Percentiles rank a stretch among this genome's conserved stretches.
Evolutionary conservation across 1,139 yeast species (phyloP).

Genomic region (Debaryomycetaceae sp.): DNA sequence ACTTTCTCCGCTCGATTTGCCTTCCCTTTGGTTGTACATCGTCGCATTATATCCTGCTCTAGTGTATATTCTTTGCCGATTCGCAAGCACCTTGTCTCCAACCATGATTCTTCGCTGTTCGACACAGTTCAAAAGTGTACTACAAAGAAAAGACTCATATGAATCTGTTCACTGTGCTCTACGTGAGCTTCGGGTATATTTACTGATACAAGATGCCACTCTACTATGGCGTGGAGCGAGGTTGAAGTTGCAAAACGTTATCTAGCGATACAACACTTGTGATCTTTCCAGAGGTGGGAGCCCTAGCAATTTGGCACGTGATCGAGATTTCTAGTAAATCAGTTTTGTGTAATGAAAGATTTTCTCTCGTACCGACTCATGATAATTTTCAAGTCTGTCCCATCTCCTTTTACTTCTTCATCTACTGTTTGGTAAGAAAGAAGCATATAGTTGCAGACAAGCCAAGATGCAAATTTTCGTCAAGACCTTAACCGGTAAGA

Average conservation of each 20-base stretch:
- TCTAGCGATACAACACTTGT: neutral
- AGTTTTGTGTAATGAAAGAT: constrained; percentile 4
- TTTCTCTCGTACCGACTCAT: constrained; percentile 1
- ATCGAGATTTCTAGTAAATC: neutral
- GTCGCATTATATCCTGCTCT: no score
- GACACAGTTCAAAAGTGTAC: neutral
- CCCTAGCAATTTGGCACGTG: neutral
- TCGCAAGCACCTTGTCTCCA: constrained; percentile 3
- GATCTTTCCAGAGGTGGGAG: neutral
- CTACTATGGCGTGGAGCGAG: no score
- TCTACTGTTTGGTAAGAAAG: constrained; percentile 43
- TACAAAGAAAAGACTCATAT: neutral
- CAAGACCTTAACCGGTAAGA: constrained; percentile 98
- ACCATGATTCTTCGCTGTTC: neutral
- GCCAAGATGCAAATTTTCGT: constrained; percentile 96
- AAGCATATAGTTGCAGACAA: constrained; percentile 46
- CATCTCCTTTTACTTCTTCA: neutral
- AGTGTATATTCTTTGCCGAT: neutral
- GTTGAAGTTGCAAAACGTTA: neutral
- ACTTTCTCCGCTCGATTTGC: no score
- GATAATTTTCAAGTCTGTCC: neutral
- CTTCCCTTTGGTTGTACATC: no score
- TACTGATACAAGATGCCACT: no score
- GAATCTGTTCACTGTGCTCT: no score
- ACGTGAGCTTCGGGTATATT: no score